Evolutionary conservation across 192 early-diverging fungal species (phyloP), one percentile per base, ranked within the genome.

Genomic region (Allomyces javanicus): DNA sequence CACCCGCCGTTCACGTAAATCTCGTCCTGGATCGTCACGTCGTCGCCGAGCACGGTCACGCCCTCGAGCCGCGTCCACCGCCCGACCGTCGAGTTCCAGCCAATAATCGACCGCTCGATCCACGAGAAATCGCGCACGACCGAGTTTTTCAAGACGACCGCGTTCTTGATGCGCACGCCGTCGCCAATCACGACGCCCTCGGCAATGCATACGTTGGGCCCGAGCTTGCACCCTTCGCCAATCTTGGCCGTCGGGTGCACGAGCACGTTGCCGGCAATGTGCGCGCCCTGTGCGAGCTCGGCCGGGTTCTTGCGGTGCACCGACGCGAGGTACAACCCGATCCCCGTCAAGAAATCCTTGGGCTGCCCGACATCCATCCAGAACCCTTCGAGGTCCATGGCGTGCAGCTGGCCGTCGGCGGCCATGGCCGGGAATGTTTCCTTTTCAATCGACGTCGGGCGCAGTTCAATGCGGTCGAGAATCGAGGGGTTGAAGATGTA

Each of bases 301-400:
- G 85, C 79, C 45, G 93, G 92, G 58, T 78, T 76, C 69, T 79
- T 80, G 79, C 93, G 87, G 71, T 83, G 72, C 66, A 99, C 66
- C 67, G 89, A 87, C 24, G 83, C 74, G 63, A 99, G 84, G 75
- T 96, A 97, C 64, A 99, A 80, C 65, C 90, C 91, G 24, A 91
- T 92, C 25, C 96, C 96, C 5, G 87, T 92, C 72, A 99, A 79
- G 74, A 87, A 99, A 75, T 99, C 96, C 76, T 94, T 95, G 65
- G 96, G 96, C 75, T 99, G 96, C 44, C 96, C 96, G 67, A 99
- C 94, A 74, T 99, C 96, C 86, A 93, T 93, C 96, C 96, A 99
- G 84, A 89, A 97, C 68, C 93, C 93, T 58, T 90, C 87, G 63
- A 99, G 82, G 40, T 91, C 89, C 72, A 94, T 94, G 24, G 89